Evolutionary conservation across 805 yeast species (phyloP).

Genomic region (Ogataea pini): DNA sequence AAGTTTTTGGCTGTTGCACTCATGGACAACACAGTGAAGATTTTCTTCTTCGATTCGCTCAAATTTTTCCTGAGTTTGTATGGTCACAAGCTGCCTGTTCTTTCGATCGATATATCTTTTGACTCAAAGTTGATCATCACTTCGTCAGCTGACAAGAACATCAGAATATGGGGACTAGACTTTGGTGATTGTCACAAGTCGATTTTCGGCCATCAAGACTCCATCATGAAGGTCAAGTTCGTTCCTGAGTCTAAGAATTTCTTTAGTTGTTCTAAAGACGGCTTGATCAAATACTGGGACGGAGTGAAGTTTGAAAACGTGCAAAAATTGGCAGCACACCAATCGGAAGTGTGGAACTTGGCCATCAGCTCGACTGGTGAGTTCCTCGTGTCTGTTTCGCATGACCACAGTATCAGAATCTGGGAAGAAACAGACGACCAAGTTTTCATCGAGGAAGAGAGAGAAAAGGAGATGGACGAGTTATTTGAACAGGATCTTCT

Average conservation of each 20-base stretch:
- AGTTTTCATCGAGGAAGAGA: slow-evolving; percentile 94
- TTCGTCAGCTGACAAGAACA: slow-evolving; percentile 95
- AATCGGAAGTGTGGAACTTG: slow-evolving; percentile 90
- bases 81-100: slow-evolving; percentile 95
- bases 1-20: slow-evolving; percentile 79
- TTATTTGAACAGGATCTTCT: slow-evolving; percentile 79
- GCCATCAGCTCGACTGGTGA: slow-evolving; percentile 74
- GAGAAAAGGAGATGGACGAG: slow-evolving; percentile 94
- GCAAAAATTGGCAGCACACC: slow-evolving; percentile 84
- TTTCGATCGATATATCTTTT: slow-evolving; percentile 84
- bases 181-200: slow-evolving; percentile 99
- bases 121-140: slow-evolving; percentile 89
- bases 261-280: slow-evolving; percentile 89
- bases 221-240: slow-evolving; percentile 85
- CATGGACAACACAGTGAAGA: slow-evolving; percentile 93
- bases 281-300: slow-evolving; percentile 93
- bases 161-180: slow-evolving; percentile 97
- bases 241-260: slow-evolving; percentile 86
- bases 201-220: slow-evolving; percentile 94
- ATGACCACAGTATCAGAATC: slow-evolving; percentile 89
- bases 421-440: slow-evolving; percentile 95
- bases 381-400: slow-evolving; percentile 79
- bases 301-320: slow-evolving; percentile 95
- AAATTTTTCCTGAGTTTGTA: slow-evolving; percentile 87
- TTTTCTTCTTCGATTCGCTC: slow-evolving; percentile 81